Percentiles rank a stretch among this genome's conserved stretches.
These are phyloP conservation scores for Cryptosporidium xiaoi DNA, from an alignment of 169 alveolate species.

Conservation along the genomic window DNA sequence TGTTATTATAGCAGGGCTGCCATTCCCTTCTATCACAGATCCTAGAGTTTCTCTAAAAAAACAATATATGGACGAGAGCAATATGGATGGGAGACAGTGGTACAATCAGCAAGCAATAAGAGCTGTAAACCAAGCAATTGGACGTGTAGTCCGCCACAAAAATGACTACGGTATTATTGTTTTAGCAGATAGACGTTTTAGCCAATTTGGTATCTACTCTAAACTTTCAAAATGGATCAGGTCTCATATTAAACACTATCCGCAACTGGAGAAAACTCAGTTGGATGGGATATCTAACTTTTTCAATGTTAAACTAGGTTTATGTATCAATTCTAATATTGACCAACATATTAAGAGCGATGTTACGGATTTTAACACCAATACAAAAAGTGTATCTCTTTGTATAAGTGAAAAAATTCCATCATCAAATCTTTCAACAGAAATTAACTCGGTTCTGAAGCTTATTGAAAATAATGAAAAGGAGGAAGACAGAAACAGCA, in stretches of 20 bases:
- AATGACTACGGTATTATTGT: conserved; percentile 93
- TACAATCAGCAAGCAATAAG: conserved; percentile 92
- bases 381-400: background rate
- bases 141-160: conserved; percentile 95
- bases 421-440: conserved; percentile 7
- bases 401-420: background rate
- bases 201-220: conserved; percentile 78
- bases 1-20: conserved; percentile 91
- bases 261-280: background rate
- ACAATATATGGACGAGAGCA: conserved; percentile 82
- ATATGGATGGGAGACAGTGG: conserved; percentile 88
- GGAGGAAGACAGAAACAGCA: background rate
- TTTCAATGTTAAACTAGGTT: conserved; percentile 5
- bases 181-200: conserved; percentile 89
- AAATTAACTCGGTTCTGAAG: conserved; percentile 35
- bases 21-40: conserved; percentile 90
- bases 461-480: background rate
- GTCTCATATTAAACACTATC: conserved; percentile 45
- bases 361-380: background rate
- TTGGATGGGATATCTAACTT: conserved; percentile 34
- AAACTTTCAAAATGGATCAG: conserved; percentile 90
- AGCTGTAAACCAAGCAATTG: conserved; percentile 96
- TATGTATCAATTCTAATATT: background rate
- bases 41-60: conserved; percentile 89
- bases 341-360: background rate